Conservation (phyloP, 2,329 filamentous ascomycete species). For the Colletotrichum somersetense region DNA sequence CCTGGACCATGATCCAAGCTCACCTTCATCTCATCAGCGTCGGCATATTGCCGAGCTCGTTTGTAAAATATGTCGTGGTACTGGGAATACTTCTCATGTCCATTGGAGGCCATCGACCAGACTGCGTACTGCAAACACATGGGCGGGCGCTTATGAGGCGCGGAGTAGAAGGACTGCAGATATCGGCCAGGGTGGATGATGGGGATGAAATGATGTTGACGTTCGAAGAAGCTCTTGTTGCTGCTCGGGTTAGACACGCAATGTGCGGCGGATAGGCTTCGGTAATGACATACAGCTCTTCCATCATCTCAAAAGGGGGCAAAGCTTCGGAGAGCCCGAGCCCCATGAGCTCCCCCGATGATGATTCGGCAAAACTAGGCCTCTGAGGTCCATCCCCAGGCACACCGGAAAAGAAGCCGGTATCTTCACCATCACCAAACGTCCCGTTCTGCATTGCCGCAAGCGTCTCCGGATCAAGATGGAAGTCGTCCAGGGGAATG, state of each 20-base stretch:
- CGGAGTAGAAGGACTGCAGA: slow-evolving; percentile 77
- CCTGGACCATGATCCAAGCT: slow-evolving; percentile 26
- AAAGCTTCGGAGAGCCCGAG: slow-evolving; percentile 86
- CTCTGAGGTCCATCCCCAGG: background rate
- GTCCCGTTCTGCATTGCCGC: slow-evolving; percentile 33
- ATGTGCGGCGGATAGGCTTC: background rate
- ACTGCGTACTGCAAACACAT: slow-evolving; percentile 88
- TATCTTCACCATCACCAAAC: slow-evolving; percentile 9
- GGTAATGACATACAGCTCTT: slow-evolving; percentile 77
- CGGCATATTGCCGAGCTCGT: slow-evolving; percentile 83
- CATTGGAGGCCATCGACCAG: slow-evolving; percentile 82
- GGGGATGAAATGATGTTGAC: slow-evolving; percentile 78
- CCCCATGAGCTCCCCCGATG: slow-evolving; percentile 69
- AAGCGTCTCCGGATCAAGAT: slow-evolving; percentile 42
- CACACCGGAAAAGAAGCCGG: background rate
- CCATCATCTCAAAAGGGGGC: slow-evolving; percentile 82
- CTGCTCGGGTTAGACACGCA: slow-evolving; percentile 55
- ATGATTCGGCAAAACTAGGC: slow-evolving; percentile 13
- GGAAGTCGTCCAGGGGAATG: slow-evolving; percentile 44
- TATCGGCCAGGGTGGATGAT: slow-evolving; percentile 85
- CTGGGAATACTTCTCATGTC: slow-evolving; percentile 77
- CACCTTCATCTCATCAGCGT: slow-evolving; percentile 86
- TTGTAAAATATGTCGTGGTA: slow-evolving; percentile 86
- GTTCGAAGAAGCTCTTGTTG: slow-evolving; percentile 80
- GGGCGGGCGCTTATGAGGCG: slow-evolving; percentile 82